A percentile compares a stretch with the other conserved stretches of the same genome.
These are phyloP conservation scores for Cafeteria roenbergensis DNA, from an alignment of 108 stramenopile genomes.

Conservation along the genomic window DNA sequence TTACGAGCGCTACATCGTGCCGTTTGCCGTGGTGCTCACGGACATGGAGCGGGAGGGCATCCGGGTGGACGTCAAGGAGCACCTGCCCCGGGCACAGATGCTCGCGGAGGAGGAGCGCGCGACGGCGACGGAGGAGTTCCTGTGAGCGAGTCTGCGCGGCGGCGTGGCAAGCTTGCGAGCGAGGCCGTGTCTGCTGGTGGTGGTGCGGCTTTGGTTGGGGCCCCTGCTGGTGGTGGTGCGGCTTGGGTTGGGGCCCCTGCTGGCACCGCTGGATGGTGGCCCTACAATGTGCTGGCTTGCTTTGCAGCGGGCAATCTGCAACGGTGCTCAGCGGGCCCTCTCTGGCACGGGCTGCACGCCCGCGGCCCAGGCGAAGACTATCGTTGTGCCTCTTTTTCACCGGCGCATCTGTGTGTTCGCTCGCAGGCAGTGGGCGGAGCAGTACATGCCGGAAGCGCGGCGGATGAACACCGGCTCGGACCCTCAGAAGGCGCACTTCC, in stretches of 20 bases:
- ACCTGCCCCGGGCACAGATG: background rate
- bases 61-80: slow-evolving; percentile 61
- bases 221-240: too few species aligned
- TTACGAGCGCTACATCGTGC: slow-evolving; percentile 70
- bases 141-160: background rate
- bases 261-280: too few species aligned
- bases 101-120: background rate
- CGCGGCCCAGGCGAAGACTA: too few species aligned
- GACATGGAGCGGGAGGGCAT: slow-evolving; percentile 93
- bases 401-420: too few species aligned
- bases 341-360: too few species aligned
- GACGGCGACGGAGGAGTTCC: background rate
- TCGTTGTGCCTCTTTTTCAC: too few species aligned
- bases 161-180: background rate
- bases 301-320: too few species aligned
- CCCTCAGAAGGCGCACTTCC: slow-evolving; percentile 4
- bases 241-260: too few species aligned
- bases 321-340: too few species aligned
- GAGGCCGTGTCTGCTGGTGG: too few species aligned
- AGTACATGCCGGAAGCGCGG: background rate
- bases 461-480: slow-evolving; percentile 4
- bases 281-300: too few species aligned
- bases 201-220: too few species aligned
- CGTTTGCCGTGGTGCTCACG: slow-evolving; percentile 82
- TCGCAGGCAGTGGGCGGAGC: background rate